Evolutionary conservation across 441 rosid genomes (phyloP), one percentile per base, ranked within the genome.

Genomic region (Populus hybrid): DNA sequence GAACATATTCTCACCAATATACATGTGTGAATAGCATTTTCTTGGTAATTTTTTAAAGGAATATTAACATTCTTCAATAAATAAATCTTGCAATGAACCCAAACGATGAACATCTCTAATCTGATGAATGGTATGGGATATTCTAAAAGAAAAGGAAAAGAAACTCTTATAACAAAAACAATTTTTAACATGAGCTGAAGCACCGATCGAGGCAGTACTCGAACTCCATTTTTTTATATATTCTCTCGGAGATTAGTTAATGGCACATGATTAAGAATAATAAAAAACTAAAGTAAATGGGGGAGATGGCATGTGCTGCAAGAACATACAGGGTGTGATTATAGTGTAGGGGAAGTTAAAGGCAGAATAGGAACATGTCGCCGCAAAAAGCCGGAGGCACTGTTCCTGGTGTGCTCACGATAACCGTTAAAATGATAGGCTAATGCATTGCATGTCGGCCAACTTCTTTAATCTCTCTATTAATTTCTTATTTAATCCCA

Each of bases 391-490:
- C 74, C 80, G 67, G 78, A 57, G 79, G 63, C 53, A 64, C 6
- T 75, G 61, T 36, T 20, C 23, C 61, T 46, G 71, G 73, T 73
- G 77, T 76, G 86, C 79, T 81, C 80, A 80, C 74, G 69, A 65
- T 59, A 79, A 57, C 80, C 74, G 34, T 75, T 75, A 83, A 79
- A 70, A 80, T 75, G 20, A 77, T 76, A 59, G 38, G 28, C 79
- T 42, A 74, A 76, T 76, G 79, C 80, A 73, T 77, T 81, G 74
- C 82, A 38, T 78, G 84, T 83, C 80, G 83, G 72, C 76, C 70
- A 35, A n/a, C 66, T 38, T 65, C 8, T 71, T 36, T 61, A 2
- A 3, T 73, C 18, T 46, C 7, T 21, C 28, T 32, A 20, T 16
- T 50, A 1, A 10, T 23, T 53, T 24, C 6, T 8, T n/a, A 38